These are phyloP conservation scores for Babesia bovis DNA, from an alignment of 169 alveolate species.

Conservation along the genomic window DNA sequence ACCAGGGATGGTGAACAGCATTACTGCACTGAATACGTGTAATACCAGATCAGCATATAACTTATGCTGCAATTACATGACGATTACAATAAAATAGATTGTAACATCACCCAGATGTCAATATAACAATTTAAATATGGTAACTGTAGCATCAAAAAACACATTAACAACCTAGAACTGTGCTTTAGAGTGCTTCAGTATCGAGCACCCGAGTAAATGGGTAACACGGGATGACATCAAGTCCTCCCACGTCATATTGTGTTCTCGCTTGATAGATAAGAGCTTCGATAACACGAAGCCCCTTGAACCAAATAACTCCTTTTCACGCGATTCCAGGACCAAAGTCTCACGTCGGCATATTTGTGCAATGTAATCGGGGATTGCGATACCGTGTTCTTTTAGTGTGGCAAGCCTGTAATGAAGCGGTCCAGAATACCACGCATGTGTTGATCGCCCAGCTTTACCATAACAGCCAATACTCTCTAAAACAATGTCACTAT, in stretches of 20 bases:
- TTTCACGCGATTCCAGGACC: slow-evolving; percentile 45
- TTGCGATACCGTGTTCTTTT: background rate
- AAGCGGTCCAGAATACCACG: slow-evolving; percentile 54
- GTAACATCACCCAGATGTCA: too few species aligned
- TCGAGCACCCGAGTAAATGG: slow-evolving; percentile 34
- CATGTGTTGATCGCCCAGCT: slow-evolving; percentile 28
- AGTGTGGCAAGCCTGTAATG: slow-evolving; percentile 11
- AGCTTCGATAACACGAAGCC: slow-evolving; percentile 40
- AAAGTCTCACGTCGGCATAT: slow-evolving; percentile 39
- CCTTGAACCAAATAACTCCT: slow-evolving; percentile 46
- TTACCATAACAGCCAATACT: slow-evolving; percentile 30
- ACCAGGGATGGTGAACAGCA: too few species aligned
- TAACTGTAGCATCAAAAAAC: background rate
- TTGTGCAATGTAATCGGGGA: slow-evolving; percentile 39
- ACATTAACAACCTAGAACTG: background rate
- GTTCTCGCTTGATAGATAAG: slow-evolving; percentile 13
- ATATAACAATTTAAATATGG: too few species aligned
- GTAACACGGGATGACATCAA: slow-evolving; percentile 38
- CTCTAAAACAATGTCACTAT: slow-evolving; percentile 24
- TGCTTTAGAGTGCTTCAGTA: background rate
- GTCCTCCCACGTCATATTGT: slow-evolving; percentile 34
- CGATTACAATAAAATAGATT: too few species aligned
- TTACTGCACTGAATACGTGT: too few species aligned
- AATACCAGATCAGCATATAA: too few species aligned
- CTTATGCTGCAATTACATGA: too few species aligned